Evolutionary conservation across 331 rosid genomes (phyloP).

Genomic region (Pyrus hybrid): DNA sequence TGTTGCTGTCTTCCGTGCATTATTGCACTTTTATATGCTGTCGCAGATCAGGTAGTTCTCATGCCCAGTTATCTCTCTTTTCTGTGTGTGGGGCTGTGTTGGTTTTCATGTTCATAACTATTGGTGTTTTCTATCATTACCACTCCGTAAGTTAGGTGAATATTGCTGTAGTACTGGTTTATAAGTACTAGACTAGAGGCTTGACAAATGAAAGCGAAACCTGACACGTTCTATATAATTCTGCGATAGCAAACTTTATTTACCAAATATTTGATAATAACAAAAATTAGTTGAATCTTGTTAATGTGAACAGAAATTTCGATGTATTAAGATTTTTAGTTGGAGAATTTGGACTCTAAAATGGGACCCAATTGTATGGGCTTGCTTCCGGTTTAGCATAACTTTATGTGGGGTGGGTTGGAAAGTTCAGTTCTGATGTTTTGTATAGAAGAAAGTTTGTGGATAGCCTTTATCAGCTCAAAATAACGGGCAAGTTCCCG

Average conservation of each 20-base stretch:
- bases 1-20: slow-evolving; percentile 98
- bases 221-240: not conserved
- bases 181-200: not conserved
- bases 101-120: not conserved
- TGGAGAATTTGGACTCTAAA: not conserved
- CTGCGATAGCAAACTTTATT: not conserved
- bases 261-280: not conserved
- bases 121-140: not conserved
- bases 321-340: not conserved
- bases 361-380: not conserved
- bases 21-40: slow-evolving; percentile 88
- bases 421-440: not conserved
- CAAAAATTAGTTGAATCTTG: not conserved
- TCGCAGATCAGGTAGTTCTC: slow-evolving; percentile 78
- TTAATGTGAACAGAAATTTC: not conserved
- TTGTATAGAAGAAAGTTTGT: not conserved
- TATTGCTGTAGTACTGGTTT: too few relatives aligned
- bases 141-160: not conserved
- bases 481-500: not conserved
- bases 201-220: not conserved
- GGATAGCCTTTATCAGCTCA: not conserved
- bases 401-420: not conserved
- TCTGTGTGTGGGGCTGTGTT: not conserved
- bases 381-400: not conserved
- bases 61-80: not conserved